These are phyloP conservation scores for Pythium pectinolyticum DNA, from an alignment of 352 stramenopile genomes.

Conservation along the genomic window DNA sequence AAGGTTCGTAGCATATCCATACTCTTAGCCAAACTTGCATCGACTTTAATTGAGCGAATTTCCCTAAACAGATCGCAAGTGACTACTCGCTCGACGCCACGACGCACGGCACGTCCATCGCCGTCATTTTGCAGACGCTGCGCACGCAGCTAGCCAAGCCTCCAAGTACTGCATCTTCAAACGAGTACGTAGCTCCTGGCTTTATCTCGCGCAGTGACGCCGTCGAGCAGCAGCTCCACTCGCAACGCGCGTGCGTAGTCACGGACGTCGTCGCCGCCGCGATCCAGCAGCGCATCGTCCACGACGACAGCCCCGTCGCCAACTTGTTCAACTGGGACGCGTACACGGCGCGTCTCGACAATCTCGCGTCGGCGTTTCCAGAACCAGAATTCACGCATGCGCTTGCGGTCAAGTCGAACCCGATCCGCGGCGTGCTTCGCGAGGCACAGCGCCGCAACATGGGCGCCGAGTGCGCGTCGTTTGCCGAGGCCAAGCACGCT, in stretches of 20 bases:
- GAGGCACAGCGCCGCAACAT: slow-evolving; percentile 49
- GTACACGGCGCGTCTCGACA: slow-evolving; percentile 57
- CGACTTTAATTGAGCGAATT: too few species aligned
- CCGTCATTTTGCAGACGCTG: slow-evolving; percentile 20
- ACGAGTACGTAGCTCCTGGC: slow-evolving; percentile 57
- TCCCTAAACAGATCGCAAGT: slow-evolving; percentile 8
- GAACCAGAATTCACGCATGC: slow-evolving; percentile 75
- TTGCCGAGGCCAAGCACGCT: slow-evolving; percentile 79
- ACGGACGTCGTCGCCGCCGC: slow-evolving; percentile 50
- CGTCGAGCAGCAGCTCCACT: slow-evolving; percentile 35
- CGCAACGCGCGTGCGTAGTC: slow-evolving; percentile 34
- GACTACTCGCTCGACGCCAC: slow-evolving; percentile 18
- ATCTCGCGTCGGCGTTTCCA: slow-evolving; percentile 51
- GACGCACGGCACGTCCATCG: slow-evolving; percentile 1
- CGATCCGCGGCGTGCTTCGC: slow-evolving; percentile 60
- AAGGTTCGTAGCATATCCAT: slow-evolving; percentile 17
- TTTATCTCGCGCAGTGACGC: slow-evolving; percentile 39
- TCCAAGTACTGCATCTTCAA: neutral
- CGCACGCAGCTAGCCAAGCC: slow-evolving; percentile 15
- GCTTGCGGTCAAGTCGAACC: slow-evolving; percentile 82
- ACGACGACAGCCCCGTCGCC: slow-evolving; percentile 53
- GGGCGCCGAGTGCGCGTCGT: slow-evolving; percentile 83
- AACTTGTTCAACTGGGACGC: slow-evolving; percentile 72
- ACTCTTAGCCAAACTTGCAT: too few species aligned
- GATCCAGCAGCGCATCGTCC: slow-evolving; percentile 47